Conservation (phyloP, 768 basidiomycete genomes). For the Leccinum uliginosum region DNA sequence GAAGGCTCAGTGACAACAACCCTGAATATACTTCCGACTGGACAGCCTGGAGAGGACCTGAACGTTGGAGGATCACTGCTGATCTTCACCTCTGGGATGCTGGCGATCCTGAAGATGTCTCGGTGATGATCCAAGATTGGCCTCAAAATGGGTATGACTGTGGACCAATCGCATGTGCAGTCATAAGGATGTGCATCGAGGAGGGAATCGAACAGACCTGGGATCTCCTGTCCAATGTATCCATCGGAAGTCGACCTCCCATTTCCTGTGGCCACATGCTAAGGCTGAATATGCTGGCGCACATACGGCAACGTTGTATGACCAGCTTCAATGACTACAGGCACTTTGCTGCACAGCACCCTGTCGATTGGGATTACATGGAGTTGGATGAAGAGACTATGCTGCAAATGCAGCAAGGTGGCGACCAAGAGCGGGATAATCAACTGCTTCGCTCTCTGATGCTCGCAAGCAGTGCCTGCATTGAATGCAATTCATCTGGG, state of each 20-base stretch:
- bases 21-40: background rate
- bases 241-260: background rate
- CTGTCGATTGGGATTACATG: background rate
- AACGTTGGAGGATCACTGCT: background rate
- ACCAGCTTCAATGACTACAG: background rate
- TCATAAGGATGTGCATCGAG: background rate
- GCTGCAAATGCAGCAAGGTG: background rate
- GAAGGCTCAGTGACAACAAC: background rate
- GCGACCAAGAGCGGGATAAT: background rate
- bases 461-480: background rate
- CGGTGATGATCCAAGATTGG: background rate
- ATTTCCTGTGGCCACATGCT: slow-evolving; percentile 3
- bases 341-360: background rate
- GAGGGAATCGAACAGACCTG: background rate
- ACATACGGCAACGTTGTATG: background rate
- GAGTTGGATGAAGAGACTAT: background rate
- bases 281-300: background rate
- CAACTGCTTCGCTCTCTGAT: background rate
- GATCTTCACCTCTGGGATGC: slow-evolving; percentile 1
- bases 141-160: slow-evolving; percentile 7
- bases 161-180: background rate
- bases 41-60: background rate
- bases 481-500: background rate
- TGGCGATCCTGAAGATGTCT: background rate
- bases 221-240: background rate